phyloP scores from a whole-genome alignment of 78 protist species.

The Bigelowiella natans region DNA sequence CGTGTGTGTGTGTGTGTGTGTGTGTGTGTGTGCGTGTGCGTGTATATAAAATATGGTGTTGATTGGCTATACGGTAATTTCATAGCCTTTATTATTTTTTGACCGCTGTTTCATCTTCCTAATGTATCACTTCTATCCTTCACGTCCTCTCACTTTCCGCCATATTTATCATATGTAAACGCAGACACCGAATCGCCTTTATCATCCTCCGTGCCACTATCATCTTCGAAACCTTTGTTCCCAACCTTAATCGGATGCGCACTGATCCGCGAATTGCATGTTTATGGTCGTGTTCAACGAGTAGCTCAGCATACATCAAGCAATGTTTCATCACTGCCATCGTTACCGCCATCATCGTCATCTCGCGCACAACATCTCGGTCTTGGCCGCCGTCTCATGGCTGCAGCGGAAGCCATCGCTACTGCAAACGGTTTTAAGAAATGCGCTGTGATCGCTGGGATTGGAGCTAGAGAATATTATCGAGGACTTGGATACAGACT shows the following conservation, averaged over 20 bases:
- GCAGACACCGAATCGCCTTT: too few relatives aligned
- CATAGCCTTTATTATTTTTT: too few relatives aligned
- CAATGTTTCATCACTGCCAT: neutral
- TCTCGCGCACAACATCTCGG: neutral
- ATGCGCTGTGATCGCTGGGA: neutral
- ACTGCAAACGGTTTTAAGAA: neutral
- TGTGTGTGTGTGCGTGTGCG: too few relatives aligned
- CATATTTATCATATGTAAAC: too few relatives aligned
- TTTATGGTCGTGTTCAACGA: neutral
- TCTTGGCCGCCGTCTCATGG: neutral
- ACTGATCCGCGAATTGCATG: neutral
- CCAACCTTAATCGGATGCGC: neutral
- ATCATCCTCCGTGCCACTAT: too few relatives aligned
- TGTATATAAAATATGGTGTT: too few relatives aligned
- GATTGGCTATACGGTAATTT: too few relatives aligned
- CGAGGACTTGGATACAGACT: neutral
- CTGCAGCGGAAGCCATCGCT: neutral
- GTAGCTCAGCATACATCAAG: neutral
- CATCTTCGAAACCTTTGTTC: neutral
- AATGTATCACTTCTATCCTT: too few relatives aligned
- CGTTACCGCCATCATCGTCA: too few relatives aligned
- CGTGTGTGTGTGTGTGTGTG: too few relatives aligned
- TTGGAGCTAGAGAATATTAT: conserved; percentile 1
- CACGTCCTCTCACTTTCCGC: too few relatives aligned
- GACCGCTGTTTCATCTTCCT: too few relatives aligned